Conservation (phyloP, 1,139 yeast genomes). For the Hemisphaericaspora subhashii region DNA sequence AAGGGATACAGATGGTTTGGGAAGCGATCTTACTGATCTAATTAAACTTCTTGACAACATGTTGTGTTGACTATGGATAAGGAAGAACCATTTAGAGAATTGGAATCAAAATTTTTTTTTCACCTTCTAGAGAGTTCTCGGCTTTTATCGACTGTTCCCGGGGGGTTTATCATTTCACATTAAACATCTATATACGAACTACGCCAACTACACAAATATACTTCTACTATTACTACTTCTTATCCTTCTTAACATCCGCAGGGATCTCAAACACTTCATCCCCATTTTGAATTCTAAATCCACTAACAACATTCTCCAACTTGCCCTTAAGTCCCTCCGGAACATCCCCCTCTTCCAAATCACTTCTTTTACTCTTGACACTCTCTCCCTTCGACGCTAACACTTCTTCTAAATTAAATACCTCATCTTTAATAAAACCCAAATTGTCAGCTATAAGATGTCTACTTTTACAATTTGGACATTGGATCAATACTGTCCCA, state of each 20-base stretch:
- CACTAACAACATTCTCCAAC: slow-evolving; percentile 54
- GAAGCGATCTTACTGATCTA: not conserved
- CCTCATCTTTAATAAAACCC: slow-evolving; percentile 74
- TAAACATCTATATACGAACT: not conserved
- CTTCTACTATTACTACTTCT: slow-evolving; percentile 1
- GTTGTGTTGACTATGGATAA: not conserved
- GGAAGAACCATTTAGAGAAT: not conserved
- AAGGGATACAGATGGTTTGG: not conserved
- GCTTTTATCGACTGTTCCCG: not conserved
- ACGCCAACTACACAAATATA: not conserved
- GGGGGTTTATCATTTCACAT: too few relatives aligned
- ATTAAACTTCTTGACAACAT: slow-evolving; percentile 2
- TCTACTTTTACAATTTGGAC: slow-evolving; percentile 87
- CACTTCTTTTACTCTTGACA: slow-evolving; percentile 60
- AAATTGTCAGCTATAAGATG: slow-evolving; percentile 93
- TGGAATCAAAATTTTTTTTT: not conserved
- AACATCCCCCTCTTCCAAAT: slow-evolving; percentile 68
- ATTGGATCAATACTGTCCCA: slow-evolving; percentile 87
- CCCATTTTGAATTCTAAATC: slow-evolving; percentile 46
- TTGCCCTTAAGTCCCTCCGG: slow-evolving; percentile 60
- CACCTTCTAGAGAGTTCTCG: not conserved
- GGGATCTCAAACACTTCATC: slow-evolving; percentile 19
- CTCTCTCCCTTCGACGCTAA: slow-evolving; percentile 73
- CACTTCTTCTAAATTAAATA: slow-evolving; percentile 78
- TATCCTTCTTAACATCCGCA: slow-evolving; percentile 8